Base-by-base conservation (phyloP, 2,329 filamentous ascomycete species). In the Beauveria rudraprayagi region DNA sequence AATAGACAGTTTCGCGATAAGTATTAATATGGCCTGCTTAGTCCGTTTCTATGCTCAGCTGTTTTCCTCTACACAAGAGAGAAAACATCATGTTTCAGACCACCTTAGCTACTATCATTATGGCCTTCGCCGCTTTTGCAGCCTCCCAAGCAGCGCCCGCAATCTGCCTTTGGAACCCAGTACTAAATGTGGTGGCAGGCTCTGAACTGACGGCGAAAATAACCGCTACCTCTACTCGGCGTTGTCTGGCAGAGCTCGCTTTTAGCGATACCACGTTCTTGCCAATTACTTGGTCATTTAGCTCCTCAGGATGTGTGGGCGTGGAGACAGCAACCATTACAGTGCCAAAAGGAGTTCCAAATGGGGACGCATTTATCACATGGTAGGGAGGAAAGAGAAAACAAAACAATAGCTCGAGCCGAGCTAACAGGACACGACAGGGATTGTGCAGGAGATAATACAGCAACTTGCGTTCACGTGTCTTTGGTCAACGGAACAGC, bases 291-390 rank as follows among this genome's bases (percentile, higher is more conserved):
- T 60, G 50, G 57, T 53, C 57, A 5, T 60, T 60, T 28, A 47
- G 30, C 24, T 30, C 57, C 9, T 28, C 43, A 16, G 41, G 41
- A 17, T 60, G 50, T 28, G n/a, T 47, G 26, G 57, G 57, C 17
- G 30, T 37, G 50, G 57, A 60, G 41, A 54, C 28, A 9, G 47
- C 48, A 37, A 44, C 40, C n/a, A 44, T 60, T 44, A 28, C 26
- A n/a, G 7, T 60, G n/a, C 57, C 50, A 46, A 41, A 28, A 16
- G 57, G 57, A 30, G 57, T 60, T 37, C 57, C 50, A 17, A 60
- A 60, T 26, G 57, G 57, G 17, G 57, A 60, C 28, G 50, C 50
- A 41, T 60, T 53, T 43, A 47, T 60, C 16, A 60, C 50, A 19
- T 60, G 50, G 57, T 60, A 44, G 17, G 48, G 28, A 48, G 46